Evolutionary conservation across 805 yeast genomes (phyloP).

Genomic region (Myxozyma neotropica): DNA sequence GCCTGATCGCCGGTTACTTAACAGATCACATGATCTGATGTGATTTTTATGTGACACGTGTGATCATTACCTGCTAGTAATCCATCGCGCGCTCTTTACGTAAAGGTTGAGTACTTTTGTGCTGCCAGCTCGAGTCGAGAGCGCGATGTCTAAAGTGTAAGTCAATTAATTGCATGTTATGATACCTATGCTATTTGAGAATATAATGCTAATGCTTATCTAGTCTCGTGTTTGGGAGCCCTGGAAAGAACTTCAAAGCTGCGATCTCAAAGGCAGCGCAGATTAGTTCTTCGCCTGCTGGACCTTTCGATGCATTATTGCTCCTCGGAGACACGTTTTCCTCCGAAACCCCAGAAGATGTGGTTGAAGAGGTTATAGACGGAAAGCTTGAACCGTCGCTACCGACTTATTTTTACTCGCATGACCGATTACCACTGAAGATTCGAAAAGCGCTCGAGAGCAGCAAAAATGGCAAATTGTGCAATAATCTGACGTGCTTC

Average conservation of each 20-base stretch:
- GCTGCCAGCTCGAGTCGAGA: no score
- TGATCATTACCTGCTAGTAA: no score
- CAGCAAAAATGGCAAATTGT: conserved; percentile 6
- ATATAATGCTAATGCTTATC: neutral
- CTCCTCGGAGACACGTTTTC: conserved; percentile 28
- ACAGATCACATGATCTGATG: no score
- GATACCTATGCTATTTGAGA: neutral
- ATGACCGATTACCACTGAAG: neutral
- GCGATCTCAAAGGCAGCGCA: conserved; percentile 25
- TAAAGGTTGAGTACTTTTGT: no score
- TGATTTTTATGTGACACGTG: no score
- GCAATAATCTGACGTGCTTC: conserved; percentile 25
- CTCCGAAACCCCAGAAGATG: conserved; percentile 2
- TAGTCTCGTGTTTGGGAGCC: conserved; percentile 31
- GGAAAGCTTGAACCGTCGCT: conserved; percentile 16
- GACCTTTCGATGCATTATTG: conserved; percentile 31
- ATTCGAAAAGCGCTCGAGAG: conserved; percentile 3
- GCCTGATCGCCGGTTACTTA: no score
- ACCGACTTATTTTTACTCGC: conserved; percentile 25
- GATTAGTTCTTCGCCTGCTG: conserved; percentile 27
- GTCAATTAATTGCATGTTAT: neutral
- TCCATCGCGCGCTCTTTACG: no score
- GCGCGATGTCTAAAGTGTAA: conserved; percentile 9
- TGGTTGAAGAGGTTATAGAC: conserved; percentile 10
- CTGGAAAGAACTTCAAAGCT: conserved; percentile 9